phyloP scores from a whole-genome alignment of 129 eudicot genomes.

The Erigeron canadensis region DNA sequence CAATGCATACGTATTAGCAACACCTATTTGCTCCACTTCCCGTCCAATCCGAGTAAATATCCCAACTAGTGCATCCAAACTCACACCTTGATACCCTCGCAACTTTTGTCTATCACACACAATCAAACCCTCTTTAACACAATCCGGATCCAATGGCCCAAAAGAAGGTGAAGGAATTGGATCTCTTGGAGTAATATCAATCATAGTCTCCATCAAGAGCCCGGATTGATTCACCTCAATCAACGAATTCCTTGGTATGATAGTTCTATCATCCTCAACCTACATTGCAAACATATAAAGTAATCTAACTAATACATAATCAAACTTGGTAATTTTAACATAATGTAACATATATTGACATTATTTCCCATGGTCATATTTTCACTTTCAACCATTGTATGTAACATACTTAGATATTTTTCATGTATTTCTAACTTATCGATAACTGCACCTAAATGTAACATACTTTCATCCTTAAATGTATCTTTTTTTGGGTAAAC shows the following conservation, averaged over 20 bases:
- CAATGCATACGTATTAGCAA: conserved; percentile 70
- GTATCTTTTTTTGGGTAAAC: too few relatives aligned
- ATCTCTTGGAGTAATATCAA: conserved; percentile 85
- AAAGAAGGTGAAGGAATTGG: conserved; percentile 79
- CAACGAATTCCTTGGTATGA: conserved; percentile 76
- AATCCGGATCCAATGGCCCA: conserved; percentile 75
- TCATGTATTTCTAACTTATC: too few relatives aligned
- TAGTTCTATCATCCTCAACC: conserved; percentile 89
- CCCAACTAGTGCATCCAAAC: conserved; percentile 90
- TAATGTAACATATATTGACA: background rate
- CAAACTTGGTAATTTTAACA: background rate
- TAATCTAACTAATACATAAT: conserved; percentile 15
- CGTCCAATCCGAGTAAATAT: conserved; percentile 87
- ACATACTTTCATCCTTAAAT: too few relatives aligned
- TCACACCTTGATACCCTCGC: conserved; percentile 82
- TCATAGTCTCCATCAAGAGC: conserved; percentile 90
- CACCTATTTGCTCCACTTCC: conserved; percentile 80
- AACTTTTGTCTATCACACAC: conserved; percentile 81
- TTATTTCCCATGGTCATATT: too few relatives aligned
- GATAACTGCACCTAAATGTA: too few relatives aligned
- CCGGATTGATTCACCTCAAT: conserved; percentile 96
- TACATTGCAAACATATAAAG: conserved; percentile 25
- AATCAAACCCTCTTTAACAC: conserved; percentile 78
- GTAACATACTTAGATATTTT: too few relatives aligned
- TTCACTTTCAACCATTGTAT: too few relatives aligned